These are phyloP conservation scores for Aphanocladium album DNA, from an alignment of 2,329 filamentous ascomycete genomes.

Conservation along the genomic window DNA sequence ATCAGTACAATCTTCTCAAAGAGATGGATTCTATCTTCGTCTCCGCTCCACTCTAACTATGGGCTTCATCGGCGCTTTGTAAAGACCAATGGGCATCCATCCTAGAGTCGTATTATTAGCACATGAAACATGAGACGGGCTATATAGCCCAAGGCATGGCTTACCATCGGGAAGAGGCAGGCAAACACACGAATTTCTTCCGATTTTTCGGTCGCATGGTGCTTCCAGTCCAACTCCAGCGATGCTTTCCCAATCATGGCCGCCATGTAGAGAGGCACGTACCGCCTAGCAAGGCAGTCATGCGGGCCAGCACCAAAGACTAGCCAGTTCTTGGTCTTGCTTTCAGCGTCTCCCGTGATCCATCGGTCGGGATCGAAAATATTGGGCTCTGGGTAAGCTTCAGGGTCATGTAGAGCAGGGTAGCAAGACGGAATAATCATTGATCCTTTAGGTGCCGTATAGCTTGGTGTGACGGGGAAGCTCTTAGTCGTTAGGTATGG, in stretches of 20 bases:
- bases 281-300: slow-evolving; percentile 44
- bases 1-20: no score
- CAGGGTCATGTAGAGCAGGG: slow-evolving; percentile 45
- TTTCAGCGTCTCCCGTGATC: slow-evolving; percentile 46
- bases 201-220: slow-evolving; percentile 41
- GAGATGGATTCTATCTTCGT: no score
- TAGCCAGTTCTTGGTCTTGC: slow-evolving; percentile 49
- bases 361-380: slow-evolving; percentile 47
- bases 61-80: slow-evolving; percentile 21
- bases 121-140: background rate
- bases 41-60: no score
- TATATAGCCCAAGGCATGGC: slow-evolving; percentile 13
- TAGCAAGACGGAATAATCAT: slow-evolving; percentile 48
- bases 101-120: slow-evolving; percentile 20
- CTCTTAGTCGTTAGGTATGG: slow-evolving; percentile 44
- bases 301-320: slow-evolving; percentile 48
- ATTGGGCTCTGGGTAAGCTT: slow-evolving; percentile 42
- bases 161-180: slow-evolving; percentile 43
- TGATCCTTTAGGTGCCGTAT: slow-evolving; percentile 45
- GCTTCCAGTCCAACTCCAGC: slow-evolving; percentile 45
- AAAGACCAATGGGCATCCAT: slow-evolving; percentile 33
- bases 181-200: slow-evolving; percentile 49
- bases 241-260: slow-evolving; percentile 49
- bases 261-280: slow-evolving; percentile 46
- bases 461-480: slow-evolving; percentile 42